These are phyloP conservation scores for Xylaria scruposa DNA, from an alignment of 495 filamentous ascomycete genomes.

Conservation along the genomic window DNA sequence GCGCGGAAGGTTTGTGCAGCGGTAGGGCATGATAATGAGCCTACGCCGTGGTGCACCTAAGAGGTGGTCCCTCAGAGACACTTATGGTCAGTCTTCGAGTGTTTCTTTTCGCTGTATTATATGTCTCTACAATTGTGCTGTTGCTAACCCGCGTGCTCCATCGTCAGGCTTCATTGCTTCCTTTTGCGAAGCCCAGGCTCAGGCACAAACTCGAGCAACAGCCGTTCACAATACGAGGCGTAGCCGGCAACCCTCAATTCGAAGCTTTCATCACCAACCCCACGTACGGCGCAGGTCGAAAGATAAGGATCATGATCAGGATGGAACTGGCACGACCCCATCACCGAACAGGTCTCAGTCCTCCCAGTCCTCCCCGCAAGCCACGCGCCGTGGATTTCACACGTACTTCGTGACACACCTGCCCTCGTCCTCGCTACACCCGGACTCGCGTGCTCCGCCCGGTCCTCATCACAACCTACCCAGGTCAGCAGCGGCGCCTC, in stretches of 20 bases:
- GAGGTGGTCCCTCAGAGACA: conserved; percentile 42
- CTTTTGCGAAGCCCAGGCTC: conserved; percentile 49
- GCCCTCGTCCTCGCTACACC: conserved; percentile 90
- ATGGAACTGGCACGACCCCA: conserved; percentile 20
- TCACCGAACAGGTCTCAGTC: conserved; percentile 27
- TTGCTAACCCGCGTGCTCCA: conserved; percentile 20
- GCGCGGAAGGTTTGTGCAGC: neutral
- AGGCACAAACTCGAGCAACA: conserved; percentile 20
- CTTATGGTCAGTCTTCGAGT: conserved; percentile 37
- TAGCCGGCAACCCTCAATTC: conserved; percentile 26
- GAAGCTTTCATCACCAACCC: conserved; percentile 27
- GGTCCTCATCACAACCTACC: conserved; percentile 83
- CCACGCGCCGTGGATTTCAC: conserved; percentile 71
- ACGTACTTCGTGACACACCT: conserved; percentile 97
- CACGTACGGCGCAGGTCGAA: conserved; percentile 20
- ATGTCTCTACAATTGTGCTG: neutral
- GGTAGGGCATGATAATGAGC: conserved; percentile 27
- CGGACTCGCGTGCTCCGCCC: conserved; percentile 69
- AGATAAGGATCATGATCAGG: conserved; percentile 7
- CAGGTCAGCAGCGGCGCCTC: conserved; percentile 80
- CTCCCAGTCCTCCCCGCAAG: conserved; percentile 20
- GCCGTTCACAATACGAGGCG: conserved; percentile 20
- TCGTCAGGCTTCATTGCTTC: conserved; percentile 53
- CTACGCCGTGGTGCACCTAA: conserved; percentile 33
- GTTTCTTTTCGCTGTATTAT: neutral